These are phyloP conservation scores for Acer saccharum DNA, from an alignment of 345 rosid genomes.

Conservation along the genomic window DNA sequence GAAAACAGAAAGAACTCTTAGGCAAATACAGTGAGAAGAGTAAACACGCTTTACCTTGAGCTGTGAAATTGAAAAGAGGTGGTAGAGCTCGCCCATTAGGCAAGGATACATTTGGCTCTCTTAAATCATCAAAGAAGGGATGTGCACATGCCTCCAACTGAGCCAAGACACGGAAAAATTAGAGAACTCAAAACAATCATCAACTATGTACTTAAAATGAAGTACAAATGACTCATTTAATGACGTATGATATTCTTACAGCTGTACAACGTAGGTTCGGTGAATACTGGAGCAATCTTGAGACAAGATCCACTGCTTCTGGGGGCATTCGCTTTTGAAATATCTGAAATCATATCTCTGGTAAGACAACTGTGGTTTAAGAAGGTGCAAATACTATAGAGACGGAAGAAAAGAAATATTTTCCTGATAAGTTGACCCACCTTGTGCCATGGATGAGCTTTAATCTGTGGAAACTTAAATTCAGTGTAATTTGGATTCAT, in stretches of 20 bases:
- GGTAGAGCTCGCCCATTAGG: slow-evolving; percentile 93
- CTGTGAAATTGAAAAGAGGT: slow-evolving; percentile 83
- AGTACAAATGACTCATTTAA: background rate
- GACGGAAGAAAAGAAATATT: background rate
- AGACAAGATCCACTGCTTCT: slow-evolving; percentile 85
- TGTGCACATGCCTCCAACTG: slow-evolving; percentile 99
- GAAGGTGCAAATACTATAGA: background rate
- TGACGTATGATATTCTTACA: slow-evolving; percentile 42
- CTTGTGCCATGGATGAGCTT: slow-evolving; percentile 99
- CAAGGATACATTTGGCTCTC: slow-evolving; percentile 75
- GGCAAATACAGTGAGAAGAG: background rate
- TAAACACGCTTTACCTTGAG: slow-evolving; percentile 61
- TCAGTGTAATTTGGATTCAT: slow-evolving; percentile 98
- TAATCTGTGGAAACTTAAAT: slow-evolving; percentile 97
- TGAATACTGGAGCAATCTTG: slow-evolving; percentile 89
- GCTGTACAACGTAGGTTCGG: slow-evolving; percentile 78
- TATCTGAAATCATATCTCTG: slow-evolving; percentile 44
- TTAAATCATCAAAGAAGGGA: slow-evolving; percentile 86
- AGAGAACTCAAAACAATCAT: background rate
- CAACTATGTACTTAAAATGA: no score
- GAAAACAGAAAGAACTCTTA: background rate
- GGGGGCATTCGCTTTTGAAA: slow-evolving; percentile 69
- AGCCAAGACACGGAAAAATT: background rate
- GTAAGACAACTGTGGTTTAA: background rate
- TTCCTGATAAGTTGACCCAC: slow-evolving; percentile 32